A percentile compares a stretch with the other conserved stretches of the same genome.
These are phyloP conservation scores for Geotrichum citri-aurantii DNA, from an alignment of 1,139 yeast species.

Conservation along the genomic window DNA sequence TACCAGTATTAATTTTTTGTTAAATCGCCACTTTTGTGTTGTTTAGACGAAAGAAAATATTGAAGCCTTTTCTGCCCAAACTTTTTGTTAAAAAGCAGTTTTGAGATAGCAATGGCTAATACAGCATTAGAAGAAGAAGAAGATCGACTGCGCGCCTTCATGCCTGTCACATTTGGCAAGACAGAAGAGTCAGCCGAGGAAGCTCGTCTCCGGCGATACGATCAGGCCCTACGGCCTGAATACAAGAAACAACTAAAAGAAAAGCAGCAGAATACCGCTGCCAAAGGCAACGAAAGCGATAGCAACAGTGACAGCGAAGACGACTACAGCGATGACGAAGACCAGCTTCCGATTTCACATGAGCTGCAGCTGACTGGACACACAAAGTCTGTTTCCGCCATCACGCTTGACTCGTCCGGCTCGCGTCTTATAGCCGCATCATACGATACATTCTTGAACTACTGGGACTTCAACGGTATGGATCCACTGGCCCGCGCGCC, in stretches of 20 bases:
- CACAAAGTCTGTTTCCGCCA: constrained; percentile 28
- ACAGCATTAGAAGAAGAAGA: constrained; percentile 2
- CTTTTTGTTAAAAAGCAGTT: too few species aligned
- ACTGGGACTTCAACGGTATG: constrained; percentile 38
- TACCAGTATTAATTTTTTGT: not conserved
- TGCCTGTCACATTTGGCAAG: constrained; percentile 17
- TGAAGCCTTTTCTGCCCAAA: too few species aligned
- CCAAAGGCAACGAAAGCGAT: not conserved
- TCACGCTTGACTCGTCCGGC: constrained; percentile 33
- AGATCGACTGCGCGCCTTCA: not conserved
- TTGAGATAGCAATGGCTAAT: constrained; percentile 1
- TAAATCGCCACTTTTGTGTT: not conserved
- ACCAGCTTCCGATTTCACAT: constrained; percentile 34
- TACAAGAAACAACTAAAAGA: constrained; percentile 6
- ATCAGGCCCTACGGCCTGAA: constrained; percentile 12
- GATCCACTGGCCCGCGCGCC: constrained; percentile 27
- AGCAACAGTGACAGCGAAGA: constrained; percentile 21
- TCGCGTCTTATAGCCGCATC: constrained; percentile 32
- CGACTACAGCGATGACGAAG: constrained; percentile 26
- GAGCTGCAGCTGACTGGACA: constrained; percentile 32
- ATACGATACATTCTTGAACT: constrained; percentile 30
- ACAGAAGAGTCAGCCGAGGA: constrained; percentile 2
- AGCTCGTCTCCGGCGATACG: constrained; percentile 3
- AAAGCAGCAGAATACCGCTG: not conserved
- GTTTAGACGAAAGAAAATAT: too few species aligned